These are phyloP conservation scores for Falciphora oryzae DNA, from an alignment of 2,329 filamentous ascomycete species.

Conservation along the genomic window DNA sequence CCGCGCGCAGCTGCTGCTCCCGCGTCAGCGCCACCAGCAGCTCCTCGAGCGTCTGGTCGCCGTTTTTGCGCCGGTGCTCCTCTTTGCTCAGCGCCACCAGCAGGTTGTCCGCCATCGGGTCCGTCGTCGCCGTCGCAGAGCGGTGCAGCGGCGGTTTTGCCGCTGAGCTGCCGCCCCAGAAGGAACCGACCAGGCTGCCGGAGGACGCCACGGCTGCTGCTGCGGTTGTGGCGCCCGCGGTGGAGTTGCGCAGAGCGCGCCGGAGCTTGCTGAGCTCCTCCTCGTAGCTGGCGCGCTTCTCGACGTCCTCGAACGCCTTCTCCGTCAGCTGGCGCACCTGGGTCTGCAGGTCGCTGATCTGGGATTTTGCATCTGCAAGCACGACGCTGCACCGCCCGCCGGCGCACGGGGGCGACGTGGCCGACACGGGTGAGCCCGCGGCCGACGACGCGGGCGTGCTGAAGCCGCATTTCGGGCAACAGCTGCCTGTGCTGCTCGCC, in stretches of 20 bases:
- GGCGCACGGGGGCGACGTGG: conserved; percentile 10
- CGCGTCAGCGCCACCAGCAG: conserved; percentile 59
- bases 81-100: conserved; percentile 11
- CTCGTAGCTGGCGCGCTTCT: conserved; percentile 72
- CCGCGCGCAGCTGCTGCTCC: conserved; percentile 60
- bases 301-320: conserved; percentile 60
- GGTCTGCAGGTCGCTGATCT: conserved; percentile 63
- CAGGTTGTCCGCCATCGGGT: conserved; percentile 7
- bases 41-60: conserved; percentile 32
- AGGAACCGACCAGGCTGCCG: conserved; percentile 19
- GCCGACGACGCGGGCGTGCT: conserved; percentile 5
- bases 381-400: conserved; percentile 18
- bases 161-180: conserved; percentile 16
- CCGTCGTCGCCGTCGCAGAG: conserved; percentile 13
- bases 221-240: conserved; percentile 15
- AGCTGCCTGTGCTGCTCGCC: conserved; percentile 4
- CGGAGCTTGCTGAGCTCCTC: conserved; percentile 64
- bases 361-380: conserved; percentile 49
- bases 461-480: conserved; percentile 17
- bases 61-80: conserved; percentile 11
- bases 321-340: conserved; percentile 66
- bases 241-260: conserved; percentile 17
- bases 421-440: conserved; percentile 3
- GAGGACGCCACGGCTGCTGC: conserved; percentile 11
- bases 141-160: conserved; percentile 18